Percentiles rank a stretch among this genome's conserved stretches.
These are phyloP conservation scores for Penicillium cataractarum DNA, from an alignment of 495 filamentous ascomycete genomes.

Conservation along the genomic window DNA sequence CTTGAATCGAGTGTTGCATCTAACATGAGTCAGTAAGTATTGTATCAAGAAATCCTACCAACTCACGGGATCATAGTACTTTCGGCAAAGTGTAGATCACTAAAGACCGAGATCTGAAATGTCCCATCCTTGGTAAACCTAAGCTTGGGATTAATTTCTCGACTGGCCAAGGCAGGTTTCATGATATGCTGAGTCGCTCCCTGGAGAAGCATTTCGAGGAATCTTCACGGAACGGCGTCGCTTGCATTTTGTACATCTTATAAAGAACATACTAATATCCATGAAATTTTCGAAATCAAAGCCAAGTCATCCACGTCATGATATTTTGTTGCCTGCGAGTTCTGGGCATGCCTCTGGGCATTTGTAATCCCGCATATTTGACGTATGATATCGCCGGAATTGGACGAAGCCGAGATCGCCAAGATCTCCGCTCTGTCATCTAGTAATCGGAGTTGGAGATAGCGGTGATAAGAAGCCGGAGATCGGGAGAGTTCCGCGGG, in stretches of 20 bases:
- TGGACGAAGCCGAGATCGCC: slow-evolving; percentile 3
- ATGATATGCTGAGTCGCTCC: slow-evolving; percentile 4
- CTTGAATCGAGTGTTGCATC: slow-evolving; percentile 50
- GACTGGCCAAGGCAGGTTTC: not conserved
- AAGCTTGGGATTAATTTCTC: slow-evolving; percentile 3
- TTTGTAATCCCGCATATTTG: not conserved
- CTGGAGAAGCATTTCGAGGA: not conserved
- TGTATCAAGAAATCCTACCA: not conserved
- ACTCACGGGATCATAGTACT: not conserved
- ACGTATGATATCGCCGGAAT: slow-evolving; percentile 9
- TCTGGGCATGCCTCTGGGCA: not conserved
- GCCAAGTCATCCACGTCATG: slow-evolving; percentile 9
- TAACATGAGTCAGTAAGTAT: not conserved
- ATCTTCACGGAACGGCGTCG: not conserved
- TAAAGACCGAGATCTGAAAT: slow-evolving; percentile 61
- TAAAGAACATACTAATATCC: not conserved
- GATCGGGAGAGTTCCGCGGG: not conserved
- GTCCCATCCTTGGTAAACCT: slow-evolving; percentile 35
- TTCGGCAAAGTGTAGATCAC: slow-evolving; percentile 57
- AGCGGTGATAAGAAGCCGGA: slow-evolving; percentile 6
- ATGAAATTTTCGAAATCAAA: not conserved
- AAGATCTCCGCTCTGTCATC: not conserved
- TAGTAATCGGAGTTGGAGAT: slow-evolving; percentile 1
- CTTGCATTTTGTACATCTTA: not conserved
- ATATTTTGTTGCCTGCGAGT: not conserved